Conservation (phyloP, 768 basidiomycete species). For the Leccinellum luteum region DNA sequence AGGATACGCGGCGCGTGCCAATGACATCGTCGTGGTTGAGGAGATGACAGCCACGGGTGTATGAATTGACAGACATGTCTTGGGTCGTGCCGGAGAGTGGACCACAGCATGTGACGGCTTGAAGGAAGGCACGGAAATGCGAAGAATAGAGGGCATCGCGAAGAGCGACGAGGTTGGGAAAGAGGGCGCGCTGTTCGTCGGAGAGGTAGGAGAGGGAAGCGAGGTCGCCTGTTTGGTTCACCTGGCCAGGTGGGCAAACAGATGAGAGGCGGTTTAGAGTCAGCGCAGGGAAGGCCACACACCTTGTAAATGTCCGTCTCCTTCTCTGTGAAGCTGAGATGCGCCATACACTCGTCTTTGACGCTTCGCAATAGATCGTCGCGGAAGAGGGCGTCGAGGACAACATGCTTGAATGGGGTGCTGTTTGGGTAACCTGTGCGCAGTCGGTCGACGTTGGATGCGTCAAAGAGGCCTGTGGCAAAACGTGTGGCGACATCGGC, state of each 20-base stretch:
- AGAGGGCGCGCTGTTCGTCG: slow-evolving; percentile 68
- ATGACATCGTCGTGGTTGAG: slow-evolving; percentile 99
- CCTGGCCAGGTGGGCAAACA: slow-evolving; percentile 42
- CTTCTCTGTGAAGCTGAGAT: slow-evolving; percentile 86
- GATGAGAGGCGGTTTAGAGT: neutral
- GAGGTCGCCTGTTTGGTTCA: slow-evolving; percentile 96
- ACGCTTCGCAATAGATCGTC: slow-evolving; percentile 78
- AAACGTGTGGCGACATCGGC: slow-evolving; percentile 15
- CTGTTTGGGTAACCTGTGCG: slow-evolving; percentile 53
- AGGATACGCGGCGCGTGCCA: slow-evolving; percentile 88
- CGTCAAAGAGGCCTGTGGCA: slow-evolving; percentile 52
- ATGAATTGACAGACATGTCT: slow-evolving; percentile 93
- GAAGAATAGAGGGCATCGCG: slow-evolving; percentile 90
- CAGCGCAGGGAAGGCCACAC: slow-evolving; percentile 7
- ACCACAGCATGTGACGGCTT: slow-evolving; percentile 87
- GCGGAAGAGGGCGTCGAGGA: slow-evolving; percentile 79
- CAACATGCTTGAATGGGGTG: slow-evolving; percentile 78
- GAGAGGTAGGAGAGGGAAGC: slow-evolving; percentile 89
- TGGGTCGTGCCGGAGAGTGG: slow-evolving; percentile 88
- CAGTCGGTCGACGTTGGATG: slow-evolving; percentile 53
- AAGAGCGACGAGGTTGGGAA: slow-evolving; percentile 77
- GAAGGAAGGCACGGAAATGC: slow-evolving; percentile 79
- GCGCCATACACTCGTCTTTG: slow-evolving; percentile 77
- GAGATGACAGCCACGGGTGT: slow-evolving; percentile 88
- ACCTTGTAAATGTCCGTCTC: slow-evolving; percentile 99